Percentiles rank a stretch among this genome's conserved stretches.
phyloP scores from a whole-genome alignment of 495 filamentous ascomycete genomes.

The Talaromyces borbonicus region DNA sequence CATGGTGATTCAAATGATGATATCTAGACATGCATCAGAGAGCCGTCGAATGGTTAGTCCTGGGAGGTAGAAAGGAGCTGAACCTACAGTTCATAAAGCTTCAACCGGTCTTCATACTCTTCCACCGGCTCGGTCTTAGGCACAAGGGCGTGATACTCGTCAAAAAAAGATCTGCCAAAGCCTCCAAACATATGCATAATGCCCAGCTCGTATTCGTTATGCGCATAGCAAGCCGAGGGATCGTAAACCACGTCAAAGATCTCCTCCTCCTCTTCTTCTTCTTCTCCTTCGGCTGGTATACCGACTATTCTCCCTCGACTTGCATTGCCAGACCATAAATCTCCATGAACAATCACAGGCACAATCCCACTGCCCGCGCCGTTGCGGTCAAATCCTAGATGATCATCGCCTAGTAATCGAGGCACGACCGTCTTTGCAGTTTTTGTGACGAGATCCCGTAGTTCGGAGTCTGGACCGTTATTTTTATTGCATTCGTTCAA shows the following conservation, averaged over 20 bases:
- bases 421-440: slow-evolving; percentile 58
- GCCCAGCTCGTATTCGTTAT: slow-evolving; percentile 81
- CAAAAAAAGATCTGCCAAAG: slow-evolving; percentile 61
- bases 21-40: slow-evolving; percentile 42
- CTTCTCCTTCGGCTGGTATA: not conserved
- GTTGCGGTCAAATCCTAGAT: slow-evolving; percentile 44
- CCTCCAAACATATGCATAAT: slow-evolving; percentile 97
- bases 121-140: slow-evolving; percentile 71
- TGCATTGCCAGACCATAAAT: slow-evolving; percentile 85
- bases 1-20: slow-evolving; percentile 84
- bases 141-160: slow-evolving; percentile 63
- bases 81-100: slow-evolving; percentile 76
- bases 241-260: slow-evolving; percentile 79
- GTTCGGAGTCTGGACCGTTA: slow-evolving; percentile 53
- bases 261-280: slow-evolving; percentile 29
- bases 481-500: slow-evolving; percentile 42
- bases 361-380: slow-evolving; percentile 39
- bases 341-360: slow-evolving; percentile 81
- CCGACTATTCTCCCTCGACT: slow-evolving; percentile 54
- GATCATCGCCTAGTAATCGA: slow-evolving; percentile 54
- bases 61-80: slow-evolving; percentile 7
- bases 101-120: slow-evolving; percentile 75
- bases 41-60: slow-evolving; percentile 1
- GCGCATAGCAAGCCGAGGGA: slow-evolving; percentile 68
- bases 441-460: slow-evolving; percentile 52